Evolutionary conservation across 345 rosid genomes (phyloP), one percentile per base, ranked within the genome.

Genomic region (Eucalyptus lansdowneana): DNA sequence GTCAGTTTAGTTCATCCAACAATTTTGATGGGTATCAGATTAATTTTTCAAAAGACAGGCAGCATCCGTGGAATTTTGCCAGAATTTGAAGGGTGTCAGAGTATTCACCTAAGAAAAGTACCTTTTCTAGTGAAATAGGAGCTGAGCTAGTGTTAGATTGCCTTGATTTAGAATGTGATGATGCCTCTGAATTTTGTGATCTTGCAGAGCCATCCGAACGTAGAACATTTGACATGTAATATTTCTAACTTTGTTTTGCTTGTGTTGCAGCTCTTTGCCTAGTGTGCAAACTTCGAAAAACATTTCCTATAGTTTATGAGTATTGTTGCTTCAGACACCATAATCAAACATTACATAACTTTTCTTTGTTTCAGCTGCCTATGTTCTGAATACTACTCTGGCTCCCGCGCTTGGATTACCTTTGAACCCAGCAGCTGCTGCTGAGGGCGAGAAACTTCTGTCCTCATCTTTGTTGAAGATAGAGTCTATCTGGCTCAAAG

Each of bases 401-500:
- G 98, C 94, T 85, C 96, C 98, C 53, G 89, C 86, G 12, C 88
- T 94, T 40, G 97, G 99, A 87, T 94, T 50, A 86, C 91, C 96
- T 6, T 87, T 91, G 93, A 93, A 95, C 89, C 93, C 93, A 24
- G 87, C 88, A 89, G 96, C 96, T 88, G 99, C 98, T 80, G 95
- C 97, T 88, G 93, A 93, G 90, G 95, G 94, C 62, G 95, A 95
- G 93, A 93, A 93, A 90, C 6, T 94, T 90, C 89, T 97, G 45
- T 88, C 92, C 19, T 88, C 93, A 49, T 94, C 99, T 50, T 93
- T 96, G 83, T 90, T 91, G 56, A 93, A 87, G 91, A 91, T 97
- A 47, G 99, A 96, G 92, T 92, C 97, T 24, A 67, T 95, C 76
- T 96, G 99, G 99, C 97, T 97, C 69, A 94, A 94, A 88, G 97